A percentile compares a stretch with the other conserved stretches of the same genome.
Conservation (phyloP, 495 filamentous ascomycete species). For the Paragyromitra xinjiangensis region DNA sequence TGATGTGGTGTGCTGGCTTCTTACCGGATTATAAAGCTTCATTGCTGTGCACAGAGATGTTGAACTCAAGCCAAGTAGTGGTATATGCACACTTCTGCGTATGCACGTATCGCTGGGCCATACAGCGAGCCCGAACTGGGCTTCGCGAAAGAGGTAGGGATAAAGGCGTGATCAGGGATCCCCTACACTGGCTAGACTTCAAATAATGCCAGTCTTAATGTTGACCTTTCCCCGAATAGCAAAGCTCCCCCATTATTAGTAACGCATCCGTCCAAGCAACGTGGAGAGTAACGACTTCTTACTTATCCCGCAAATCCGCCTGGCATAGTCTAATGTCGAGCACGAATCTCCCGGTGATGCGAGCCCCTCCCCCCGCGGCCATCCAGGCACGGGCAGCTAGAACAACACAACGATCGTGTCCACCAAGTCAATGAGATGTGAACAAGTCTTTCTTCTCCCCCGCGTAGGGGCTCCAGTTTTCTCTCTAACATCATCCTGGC, state of each 20-base stretch:
- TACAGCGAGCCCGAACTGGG: constrained; percentile 8
- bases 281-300: neutral
- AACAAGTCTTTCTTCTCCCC: constrained; percentile 42
- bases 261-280: constrained; percentile 6
- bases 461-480: neutral
- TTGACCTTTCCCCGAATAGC: constrained; percentile 25
- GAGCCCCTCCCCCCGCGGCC: neutral
- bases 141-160: constrained; percentile 47
- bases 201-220: neutral
- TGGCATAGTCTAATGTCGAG: constrained; percentile 22
- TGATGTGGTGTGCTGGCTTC: constrained; percentile 31
- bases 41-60: constrained; percentile 8
- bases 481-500: constrained; percentile 41
- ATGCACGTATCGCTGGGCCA: constrained; percentile 18
- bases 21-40: constrained; percentile 27
- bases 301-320: constrained; percentile 29
- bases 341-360: constrained; percentile 30
- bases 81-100: constrained; percentile 3
- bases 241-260: constrained; percentile 27
- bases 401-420: constrained; percentile 35
- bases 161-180: constrained; percentile 38
- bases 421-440: constrained; percentile 39
- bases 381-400: constrained; percentile 1
- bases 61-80: constrained; percentile 3
- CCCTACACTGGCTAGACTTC: constrained; percentile 13